Evolutionary conservation across 768 basidiomycete species (phyloP), one percentile per base, ranked within the genome.

Genomic region (Auriscalpium orientale): DNA sequence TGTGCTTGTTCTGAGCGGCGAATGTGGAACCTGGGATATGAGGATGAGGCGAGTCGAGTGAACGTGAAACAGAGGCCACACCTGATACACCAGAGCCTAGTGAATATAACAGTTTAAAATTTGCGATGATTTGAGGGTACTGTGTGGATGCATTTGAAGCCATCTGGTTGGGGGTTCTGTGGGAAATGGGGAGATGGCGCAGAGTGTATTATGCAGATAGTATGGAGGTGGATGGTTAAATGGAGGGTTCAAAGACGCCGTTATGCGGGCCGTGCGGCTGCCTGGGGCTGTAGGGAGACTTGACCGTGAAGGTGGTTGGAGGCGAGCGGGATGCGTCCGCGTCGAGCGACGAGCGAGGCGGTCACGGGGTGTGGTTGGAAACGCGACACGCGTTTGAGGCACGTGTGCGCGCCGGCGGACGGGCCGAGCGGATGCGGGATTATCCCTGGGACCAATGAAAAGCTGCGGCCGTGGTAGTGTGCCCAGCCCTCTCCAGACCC

Each of bases 21-120:
- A 76, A 90, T 56, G 89, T 90, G 16, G 84, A 82, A 43, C 89
- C 88, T 89, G 59, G 16, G 28, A 28, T 28, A 28, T 28, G 28
- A 28, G 28, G 28, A 28, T 28, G n/a, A 50, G n/a, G 8, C 34
- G 9, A 18, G 12, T 15, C 9, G 33, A 22, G 15, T 37, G 28
- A 38, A 35, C n/a, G 38, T 12, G 45, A 22, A 46, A 36, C 3
- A 53, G 15, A 65, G 28, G 28, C 28, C 74, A 56, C 56, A 83
- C 87, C 87, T 58, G 86, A 88, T 65, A 84, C 89, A 1, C 87
- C 87, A 47, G 85, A 82, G 22, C 87, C 87, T 33, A 90, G 72
- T n/a, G 72, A 74, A 38, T 81, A 74, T 22, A 75, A 73, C 37
- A 90, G 65, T 68, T 73, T 79, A 70, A 77, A 89, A 65, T 87